Evolutionary conservation across 805 yeast species (phyloP).

Genomic region (Kregervanrija pseudodelftensis): DNA sequence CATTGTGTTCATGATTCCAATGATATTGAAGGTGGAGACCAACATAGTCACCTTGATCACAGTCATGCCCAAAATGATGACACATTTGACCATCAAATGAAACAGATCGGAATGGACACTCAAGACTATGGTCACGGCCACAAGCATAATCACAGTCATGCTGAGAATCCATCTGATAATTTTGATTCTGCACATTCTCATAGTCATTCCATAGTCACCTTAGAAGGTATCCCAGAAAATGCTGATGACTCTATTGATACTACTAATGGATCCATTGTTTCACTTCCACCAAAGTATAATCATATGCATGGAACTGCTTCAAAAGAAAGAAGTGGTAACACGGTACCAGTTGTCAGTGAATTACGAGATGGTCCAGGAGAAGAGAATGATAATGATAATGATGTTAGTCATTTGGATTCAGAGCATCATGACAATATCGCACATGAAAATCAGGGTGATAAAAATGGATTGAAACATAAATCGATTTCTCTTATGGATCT

Average conservation of each 20-base stretch:
- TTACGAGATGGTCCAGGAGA: no score
- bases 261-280: background rate
- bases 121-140: constrained; percentile 3
- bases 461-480: constrained; percentile 7
- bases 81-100: background rate
- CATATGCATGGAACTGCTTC: no score
- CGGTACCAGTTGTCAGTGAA: no score
- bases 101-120: background rate
- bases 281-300: no score
- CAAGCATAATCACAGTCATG: constrained; percentile 4
- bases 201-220: constrained; percentile 1
- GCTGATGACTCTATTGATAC: background rate
- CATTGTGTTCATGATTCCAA: constrained; percentile 70
- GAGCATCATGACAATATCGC: background rate
- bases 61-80: constrained; percentile 5
- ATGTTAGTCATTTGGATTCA: background rate
- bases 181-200: constrained; percentile 10
- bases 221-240: no score
- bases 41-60: constrained; percentile 16
- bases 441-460: background rate
- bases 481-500: constrained; percentile 21
- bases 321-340: no score
- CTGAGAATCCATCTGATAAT: background rate
- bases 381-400: background rate
- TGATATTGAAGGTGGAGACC: constrained; percentile 20